Percentiles rank a stretch among this genome's conserved stretches.
Conservation (phyloP, 2,329 filamentous ascomycete genomes). For the Epichloe baconii region DNA sequence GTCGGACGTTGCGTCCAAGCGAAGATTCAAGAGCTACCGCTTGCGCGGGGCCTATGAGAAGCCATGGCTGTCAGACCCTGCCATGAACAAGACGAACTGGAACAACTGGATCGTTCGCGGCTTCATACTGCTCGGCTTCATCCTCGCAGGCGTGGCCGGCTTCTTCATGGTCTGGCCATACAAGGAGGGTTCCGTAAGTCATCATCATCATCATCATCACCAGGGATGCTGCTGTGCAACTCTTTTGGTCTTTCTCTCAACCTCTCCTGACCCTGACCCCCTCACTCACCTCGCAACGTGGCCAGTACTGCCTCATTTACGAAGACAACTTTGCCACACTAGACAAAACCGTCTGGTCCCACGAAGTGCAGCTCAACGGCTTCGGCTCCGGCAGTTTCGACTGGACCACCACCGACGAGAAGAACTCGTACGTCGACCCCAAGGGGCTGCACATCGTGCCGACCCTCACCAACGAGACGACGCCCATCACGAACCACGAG, state of each 20-base stretch:
- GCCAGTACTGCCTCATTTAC: slow-evolving; percentile 35
- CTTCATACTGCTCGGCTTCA: slow-evolving; percentile 21
- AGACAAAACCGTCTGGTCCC: slow-evolving; percentile 32
- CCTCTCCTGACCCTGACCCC: too few species aligned
- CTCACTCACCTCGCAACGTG: too few species aligned
- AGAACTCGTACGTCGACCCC: slow-evolving; percentile 33
- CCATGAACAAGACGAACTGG: slow-evolving; percentile 19
- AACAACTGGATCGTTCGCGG: slow-evolving; percentile 22
- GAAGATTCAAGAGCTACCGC: slow-evolving; percentile 21
- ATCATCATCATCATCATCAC: too few species aligned
- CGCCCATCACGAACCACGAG: slow-evolving; percentile 24
- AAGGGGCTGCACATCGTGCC: slow-evolving; percentile 42
- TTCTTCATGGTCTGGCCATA: slow-evolving; percentile 18
- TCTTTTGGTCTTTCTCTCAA: too few species aligned
- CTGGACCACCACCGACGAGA: slow-evolving; percentile 36
- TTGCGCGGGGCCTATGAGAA: slow-evolving; percentile 22
- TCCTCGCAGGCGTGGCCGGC: slow-evolving; percentile 20
- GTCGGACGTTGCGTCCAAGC: slow-evolving; percentile 4
- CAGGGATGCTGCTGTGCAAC: too few species aligned
- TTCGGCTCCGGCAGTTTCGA: slow-evolving; percentile 38
- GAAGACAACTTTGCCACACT: slow-evolving; percentile 35
- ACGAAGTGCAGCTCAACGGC: slow-evolving; percentile 31
- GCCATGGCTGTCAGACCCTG: slow-evolving; percentile 24
- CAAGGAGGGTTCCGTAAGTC: slow-evolving; percentile 10
- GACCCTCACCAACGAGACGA: slow-evolving; percentile 32